These are phyloP conservation scores for Pichia norvegensis DNA, from an alignment of 1,139 yeast species.

Conservation along the genomic window DNA sequence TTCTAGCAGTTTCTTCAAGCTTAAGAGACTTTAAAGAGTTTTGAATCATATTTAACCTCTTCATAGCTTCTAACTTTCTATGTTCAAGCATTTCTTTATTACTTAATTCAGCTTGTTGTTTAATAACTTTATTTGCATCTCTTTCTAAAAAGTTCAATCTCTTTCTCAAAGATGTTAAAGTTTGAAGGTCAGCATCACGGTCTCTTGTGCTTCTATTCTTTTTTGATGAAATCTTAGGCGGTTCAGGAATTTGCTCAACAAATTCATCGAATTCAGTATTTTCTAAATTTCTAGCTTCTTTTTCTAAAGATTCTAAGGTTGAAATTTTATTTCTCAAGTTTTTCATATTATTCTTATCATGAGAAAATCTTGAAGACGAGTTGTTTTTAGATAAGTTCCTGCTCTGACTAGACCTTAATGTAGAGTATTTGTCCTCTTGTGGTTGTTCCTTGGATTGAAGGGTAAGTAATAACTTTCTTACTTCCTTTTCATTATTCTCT, in stretches of 20 bases:
- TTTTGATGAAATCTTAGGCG: constrained; percentile 6
- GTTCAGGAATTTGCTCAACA: constrained; percentile 16
- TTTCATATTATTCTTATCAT: constrained; percentile 1
- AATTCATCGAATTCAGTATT: constrained; percentile 65
- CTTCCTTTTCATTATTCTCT: constrained; percentile 81
- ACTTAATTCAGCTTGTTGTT: constrained; percentile 43
- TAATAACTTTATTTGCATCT: constrained; percentile 69
- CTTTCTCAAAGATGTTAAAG: constrained; percentile 46
- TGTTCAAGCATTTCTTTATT: constrained; percentile 50
- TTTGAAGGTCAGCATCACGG: constrained; percentile 30
- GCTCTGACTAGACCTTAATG: constrained; percentile 5
- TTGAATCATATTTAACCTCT: constrained; percentile 58
- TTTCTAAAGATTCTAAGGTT: constrained; percentile 40
- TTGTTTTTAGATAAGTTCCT: constrained; percentile 6
- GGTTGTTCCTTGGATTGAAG: constrained; percentile 33
- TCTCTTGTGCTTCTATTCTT: constrained; percentile 11
- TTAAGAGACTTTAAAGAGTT: constrained; percentile 52
- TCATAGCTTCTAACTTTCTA: constrained; percentile 58
- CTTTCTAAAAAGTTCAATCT: constrained; percentile 55
- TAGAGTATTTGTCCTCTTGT: constrained; percentile 9
- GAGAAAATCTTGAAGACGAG: constrained; percentile 1
- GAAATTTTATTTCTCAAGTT: constrained; percentile 31
- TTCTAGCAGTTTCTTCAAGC: constrained; percentile 38
- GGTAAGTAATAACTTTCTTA: constrained; percentile 75
- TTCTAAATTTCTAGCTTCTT: constrained; percentile 73